A percentile compares a stretch with the other conserved stretches of the same genome.
Evolutionary conservation across 2,329 filamentous ascomycete species (phyloP).

Genomic region (Colletotrichum phormii): DNA sequence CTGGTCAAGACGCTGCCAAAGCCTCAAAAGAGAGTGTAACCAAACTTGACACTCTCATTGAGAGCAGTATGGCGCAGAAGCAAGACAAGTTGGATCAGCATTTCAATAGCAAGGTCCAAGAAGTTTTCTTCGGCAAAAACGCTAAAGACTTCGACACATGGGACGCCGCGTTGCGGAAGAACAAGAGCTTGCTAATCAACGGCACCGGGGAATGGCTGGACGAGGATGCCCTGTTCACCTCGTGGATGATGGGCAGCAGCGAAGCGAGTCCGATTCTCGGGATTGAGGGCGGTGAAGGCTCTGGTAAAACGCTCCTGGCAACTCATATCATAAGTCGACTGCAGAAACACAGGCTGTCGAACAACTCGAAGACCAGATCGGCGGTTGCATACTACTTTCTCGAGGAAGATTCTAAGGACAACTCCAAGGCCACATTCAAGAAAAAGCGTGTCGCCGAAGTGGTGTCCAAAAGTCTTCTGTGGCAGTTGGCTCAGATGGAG

Average conservation of each 20-base stretch:
- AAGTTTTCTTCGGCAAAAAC: too few relatives aligned
- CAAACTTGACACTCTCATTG: too few relatives aligned
- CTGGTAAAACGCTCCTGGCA: neutral
- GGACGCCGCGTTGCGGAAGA: too few relatives aligned
- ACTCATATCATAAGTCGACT: neutral
- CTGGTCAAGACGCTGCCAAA: too few relatives aligned
- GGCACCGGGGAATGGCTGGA: neutral
- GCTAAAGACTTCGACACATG: too few relatives aligned
- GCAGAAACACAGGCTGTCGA: neutral
- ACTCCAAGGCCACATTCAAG: neutral
- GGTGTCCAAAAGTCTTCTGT: neutral
- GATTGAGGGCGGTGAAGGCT: neutral
- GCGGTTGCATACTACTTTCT: neutral
- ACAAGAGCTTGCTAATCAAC: neutral
- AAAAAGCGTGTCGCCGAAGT: neutral
- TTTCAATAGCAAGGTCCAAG: too few relatives aligned
- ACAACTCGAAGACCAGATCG: neutral
- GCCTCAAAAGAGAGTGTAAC: too few relatives aligned
- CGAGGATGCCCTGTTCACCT: too few relatives aligned
- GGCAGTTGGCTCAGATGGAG: neutral
- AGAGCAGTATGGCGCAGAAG: too few relatives aligned
- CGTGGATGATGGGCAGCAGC: neutral
- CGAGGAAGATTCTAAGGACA: neutral
- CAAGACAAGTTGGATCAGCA: too few relatives aligned
- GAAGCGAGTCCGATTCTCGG: neutral